Conservation (phyloP, 2,329 filamentous ascomycete genomes). For the Alternaria hordeiaustralica region DNA sequence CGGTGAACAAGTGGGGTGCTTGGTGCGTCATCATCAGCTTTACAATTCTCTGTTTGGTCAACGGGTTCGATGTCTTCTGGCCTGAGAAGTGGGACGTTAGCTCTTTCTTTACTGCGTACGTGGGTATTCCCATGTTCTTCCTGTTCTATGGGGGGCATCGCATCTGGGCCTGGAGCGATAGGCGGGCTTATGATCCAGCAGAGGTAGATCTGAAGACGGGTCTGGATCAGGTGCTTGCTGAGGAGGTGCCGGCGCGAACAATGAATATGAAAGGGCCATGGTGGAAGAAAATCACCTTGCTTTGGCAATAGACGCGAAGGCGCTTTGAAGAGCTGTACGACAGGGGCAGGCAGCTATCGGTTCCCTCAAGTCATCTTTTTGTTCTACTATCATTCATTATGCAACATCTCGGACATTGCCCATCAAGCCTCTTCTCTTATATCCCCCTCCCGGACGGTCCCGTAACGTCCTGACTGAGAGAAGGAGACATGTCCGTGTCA, state of each 20-base stretch:
- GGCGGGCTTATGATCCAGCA: conserved; percentile 58
- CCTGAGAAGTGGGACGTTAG: conserved; percentile 66
- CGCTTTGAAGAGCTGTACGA: not conserved
- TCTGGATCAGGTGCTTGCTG: conserved; percentile 36
- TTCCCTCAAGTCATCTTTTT: not conserved
- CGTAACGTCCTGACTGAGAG: not conserved
- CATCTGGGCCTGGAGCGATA: conserved; percentile 55
- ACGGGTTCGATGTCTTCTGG: conserved; percentile 78
- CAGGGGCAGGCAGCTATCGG: not conserved
- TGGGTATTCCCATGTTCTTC: conserved; percentile 69
- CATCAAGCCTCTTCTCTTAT: not conserved
- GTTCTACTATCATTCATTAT: not conserved
- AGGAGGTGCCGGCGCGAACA: conserved; percentile 40
- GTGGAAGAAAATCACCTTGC: conserved; percentile 33
- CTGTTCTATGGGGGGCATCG: conserved; percentile 62
- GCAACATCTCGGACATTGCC: not conserved
- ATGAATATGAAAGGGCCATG: conserved; percentile 19
- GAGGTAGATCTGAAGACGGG: conserved; percentile 62
- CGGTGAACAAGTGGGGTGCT: conserved; percentile 68
- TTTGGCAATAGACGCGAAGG: conserved; percentile 28
- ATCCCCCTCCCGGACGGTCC: not conserved
- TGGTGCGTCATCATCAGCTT: conserved; percentile 66
- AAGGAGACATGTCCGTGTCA: not conserved
- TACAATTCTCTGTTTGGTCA: conserved; percentile 70
- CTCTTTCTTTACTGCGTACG: conserved; percentile 70